Base-by-base conservation (phyloP, 2,329 filamentous ascomycete species). In the Penicillium griseofulvum region DNA sequence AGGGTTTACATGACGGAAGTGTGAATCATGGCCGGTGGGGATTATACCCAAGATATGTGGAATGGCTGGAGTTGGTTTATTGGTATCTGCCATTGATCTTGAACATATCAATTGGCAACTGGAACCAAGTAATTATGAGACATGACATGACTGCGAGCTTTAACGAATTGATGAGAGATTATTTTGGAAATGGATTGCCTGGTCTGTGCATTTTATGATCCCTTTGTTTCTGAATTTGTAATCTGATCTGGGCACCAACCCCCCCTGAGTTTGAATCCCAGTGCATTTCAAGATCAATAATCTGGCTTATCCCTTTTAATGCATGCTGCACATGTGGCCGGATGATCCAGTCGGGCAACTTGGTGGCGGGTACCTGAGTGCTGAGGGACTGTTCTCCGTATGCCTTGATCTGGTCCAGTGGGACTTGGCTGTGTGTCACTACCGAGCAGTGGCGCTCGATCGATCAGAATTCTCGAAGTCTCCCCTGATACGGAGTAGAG, bases 1-100 rank as follows among this genome's bases (percentile, higher is more conserved):
- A 74, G 65, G 63, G 68, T 74, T 19, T 75, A 75, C 66, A 39
- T 71, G 26, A 65, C 54, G 38, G 67, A 56, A 50, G 94, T 82
- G 96, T 97, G 42, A 57, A 43, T 26, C 38, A 24, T 28, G 12
- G 9, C 31, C 12, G 6, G 17, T 16, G 24, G 16, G 8, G 34
- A 24, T 14, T 14, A 43, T 33, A 42, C 16, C 5, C 31, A 4
- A 31, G 17, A 22, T 2, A 33, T 37, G 22, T 36, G 33, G 7
- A 17, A 28, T 46, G 17, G 16, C 19, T 44, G 34, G 34, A 8
- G n/a, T 38, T 19, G n/a, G 22, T 17, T 11, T 2, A 14, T 31
- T 26, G 42, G 12, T 33, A 17, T 11, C 43, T 24, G 14, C 12
- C 16, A n/a, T 34, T 37, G n/a, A 19, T 37, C 44, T 19, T 33